A percentile compares a stretch with the other conserved stretches of the same genome.
These are phyloP conservation scores for Galerina marginata DNA, from an alignment of 768 basidiomycete species.

Conservation along the genomic window DNA sequence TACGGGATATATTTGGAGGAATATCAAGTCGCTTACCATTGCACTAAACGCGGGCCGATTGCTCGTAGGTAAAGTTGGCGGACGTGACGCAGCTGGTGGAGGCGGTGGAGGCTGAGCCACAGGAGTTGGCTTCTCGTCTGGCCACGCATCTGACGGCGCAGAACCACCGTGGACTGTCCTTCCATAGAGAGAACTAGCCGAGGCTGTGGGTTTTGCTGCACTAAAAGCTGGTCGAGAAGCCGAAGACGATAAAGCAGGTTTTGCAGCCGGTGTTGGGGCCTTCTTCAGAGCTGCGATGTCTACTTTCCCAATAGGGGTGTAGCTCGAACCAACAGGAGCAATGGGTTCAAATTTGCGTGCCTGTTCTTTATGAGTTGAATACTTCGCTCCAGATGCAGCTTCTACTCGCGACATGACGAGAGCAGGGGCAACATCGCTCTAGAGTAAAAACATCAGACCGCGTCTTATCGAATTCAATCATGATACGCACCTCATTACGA, in stretches of 20 bases:
- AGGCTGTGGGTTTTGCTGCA: slow-evolving; percentile 40
- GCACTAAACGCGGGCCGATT: slow-evolving; percentile 39
- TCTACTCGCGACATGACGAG: slow-evolving; percentile 88
- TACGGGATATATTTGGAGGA: background rate
- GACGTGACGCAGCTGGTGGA: slow-evolving; percentile 50
- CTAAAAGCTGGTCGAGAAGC: slow-evolving; percentile 56
- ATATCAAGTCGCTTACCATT: slow-evolving; percentile 29
- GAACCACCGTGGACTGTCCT: slow-evolving; percentile 40
- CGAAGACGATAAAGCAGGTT: slow-evolving; percentile 45
- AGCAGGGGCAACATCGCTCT: slow-evolving; percentile 82
- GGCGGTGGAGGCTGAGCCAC: slow-evolving; percentile 45
- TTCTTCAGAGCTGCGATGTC: slow-evolving; percentile 69
- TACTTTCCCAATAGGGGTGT: slow-evolving; percentile 75
- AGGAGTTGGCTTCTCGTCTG: slow-evolving; percentile 49
- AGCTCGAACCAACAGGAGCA: slow-evolving; percentile 78
- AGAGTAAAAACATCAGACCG: background rate
- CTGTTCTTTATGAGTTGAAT: slow-evolving; percentile 83
- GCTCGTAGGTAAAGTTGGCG: slow-evolving; percentile 47
- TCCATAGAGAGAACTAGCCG: slow-evolving; percentile 50
- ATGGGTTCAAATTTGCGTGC: slow-evolving; percentile 79
- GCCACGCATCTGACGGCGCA: slow-evolving; percentile 66
- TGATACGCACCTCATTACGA: slow-evolving; percentile 72
- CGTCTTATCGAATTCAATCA: background rate
- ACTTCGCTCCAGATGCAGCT: slow-evolving; percentile 89
- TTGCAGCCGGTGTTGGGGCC: slow-evolving; percentile 42